Conservation (phyloP, 441 rosid genomes). For the Dalechampia spathulata region DNA sequence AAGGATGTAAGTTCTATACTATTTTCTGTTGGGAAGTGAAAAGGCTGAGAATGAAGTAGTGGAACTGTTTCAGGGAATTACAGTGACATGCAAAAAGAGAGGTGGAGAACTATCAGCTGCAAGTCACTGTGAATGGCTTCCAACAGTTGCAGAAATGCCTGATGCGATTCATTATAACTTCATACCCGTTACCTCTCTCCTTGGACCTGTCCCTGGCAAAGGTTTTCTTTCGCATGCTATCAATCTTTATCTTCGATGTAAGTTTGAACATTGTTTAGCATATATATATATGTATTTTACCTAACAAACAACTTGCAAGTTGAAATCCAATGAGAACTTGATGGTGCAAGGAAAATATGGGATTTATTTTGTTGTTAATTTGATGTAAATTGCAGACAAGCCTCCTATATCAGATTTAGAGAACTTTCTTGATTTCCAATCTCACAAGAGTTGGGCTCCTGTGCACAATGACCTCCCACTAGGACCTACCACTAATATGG, state of each 20-base stretch:
- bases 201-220: constrained; percentile 65
- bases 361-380: too few species aligned
- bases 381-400: constrained; percentile 47
- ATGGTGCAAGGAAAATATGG: too few species aligned
- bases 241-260: constrained; percentile 88
- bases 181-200: constrained; percentile 81
- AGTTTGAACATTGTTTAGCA: too few species aligned
- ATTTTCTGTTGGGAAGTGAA: neutral
- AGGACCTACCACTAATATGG: constrained; percentile 61
- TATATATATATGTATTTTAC: too few species aligned
- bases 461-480: constrained; percentile 82
- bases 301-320: too few species aligned
- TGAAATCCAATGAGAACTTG: too few species aligned
- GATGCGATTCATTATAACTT: constrained; percentile 68
- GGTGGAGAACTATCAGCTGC: constrained; percentile 54
- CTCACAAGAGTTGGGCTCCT: constrained; percentile 82
- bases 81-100: constrained; percentile 53
- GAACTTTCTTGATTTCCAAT: constrained; percentile 70
- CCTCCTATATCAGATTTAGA: constrained; percentile 65
- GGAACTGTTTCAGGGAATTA: constrained; percentile 56
- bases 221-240: constrained; percentile 91
- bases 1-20: constrained; percentile 52
- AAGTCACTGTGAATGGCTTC: constrained; percentile 85
- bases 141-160: constrained; percentile 61
- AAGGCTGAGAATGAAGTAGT: constrained; percentile 2